These are phyloP conservation scores for Claviceps digitariae DNA, from an alignment of 2,329 filamentous ascomycete genomes.

Conservation along the genomic window DNA sequence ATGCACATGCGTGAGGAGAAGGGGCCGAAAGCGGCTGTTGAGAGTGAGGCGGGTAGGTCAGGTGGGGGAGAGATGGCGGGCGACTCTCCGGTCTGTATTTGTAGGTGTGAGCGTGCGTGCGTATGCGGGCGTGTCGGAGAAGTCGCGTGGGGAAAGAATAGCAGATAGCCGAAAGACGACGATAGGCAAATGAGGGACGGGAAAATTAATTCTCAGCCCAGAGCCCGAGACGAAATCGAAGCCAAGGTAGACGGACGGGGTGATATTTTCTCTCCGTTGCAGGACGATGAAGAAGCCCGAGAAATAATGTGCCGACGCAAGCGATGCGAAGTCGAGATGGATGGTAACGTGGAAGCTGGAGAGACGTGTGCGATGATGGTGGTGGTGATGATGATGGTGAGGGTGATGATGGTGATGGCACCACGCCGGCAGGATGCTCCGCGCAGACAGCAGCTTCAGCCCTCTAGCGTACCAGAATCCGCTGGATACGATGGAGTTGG, in stretches of 20 bases:
- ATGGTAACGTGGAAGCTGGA: conserved; percentile 4
- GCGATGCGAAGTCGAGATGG: conserved; percentile 1
- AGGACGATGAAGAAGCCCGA: not conserved
- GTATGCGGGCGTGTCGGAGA: not conserved
- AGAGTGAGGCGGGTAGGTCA: too few species aligned
- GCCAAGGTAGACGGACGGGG: not conserved
- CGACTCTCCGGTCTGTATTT: not conserved
- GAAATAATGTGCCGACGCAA: not conserved
- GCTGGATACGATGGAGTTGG: conserved; percentile 1
- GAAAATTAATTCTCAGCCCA: not conserved
- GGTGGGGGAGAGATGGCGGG: too few species aligned
- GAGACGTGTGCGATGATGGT: not conserved
- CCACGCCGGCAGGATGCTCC: conserved; percentile 2
- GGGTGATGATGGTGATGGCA: not conserved
- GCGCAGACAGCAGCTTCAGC: not conserved
- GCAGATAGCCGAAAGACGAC: not conserved
- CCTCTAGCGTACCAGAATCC: conserved; percentile 1
- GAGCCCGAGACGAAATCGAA: not conserved
- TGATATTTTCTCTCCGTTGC: not conserved
- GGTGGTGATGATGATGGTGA: not conserved
- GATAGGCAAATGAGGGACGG: not conserved
- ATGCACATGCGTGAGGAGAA: conserved; percentile 25
- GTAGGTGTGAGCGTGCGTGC: not conserved
- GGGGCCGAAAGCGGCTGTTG: not conserved
- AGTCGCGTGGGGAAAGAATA: conserved; percentile 2